Percentiles rank a stretch among this genome's conserved stretches.
Conservation (phyloP, 345 rosid genomes). For the Cardamine chenopodiifolia region DNA sequence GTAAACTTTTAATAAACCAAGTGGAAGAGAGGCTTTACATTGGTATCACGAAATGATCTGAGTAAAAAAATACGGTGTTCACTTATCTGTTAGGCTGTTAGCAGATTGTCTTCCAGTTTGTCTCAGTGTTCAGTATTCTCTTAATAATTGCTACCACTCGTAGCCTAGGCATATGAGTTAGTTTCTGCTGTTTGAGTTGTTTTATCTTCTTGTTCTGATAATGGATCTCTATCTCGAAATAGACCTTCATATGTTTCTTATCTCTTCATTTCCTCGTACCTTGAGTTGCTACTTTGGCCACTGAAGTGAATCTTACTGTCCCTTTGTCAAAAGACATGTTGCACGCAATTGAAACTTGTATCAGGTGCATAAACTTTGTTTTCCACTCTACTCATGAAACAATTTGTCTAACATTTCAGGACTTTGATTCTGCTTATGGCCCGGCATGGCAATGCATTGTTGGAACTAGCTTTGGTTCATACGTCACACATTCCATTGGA, state of each 20-base stretch:
- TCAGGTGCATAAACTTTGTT: background rate
- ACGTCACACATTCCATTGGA: constrained; percentile 87
- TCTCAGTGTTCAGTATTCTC: constrained; percentile 4
- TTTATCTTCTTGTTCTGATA: constrained; percentile 4
- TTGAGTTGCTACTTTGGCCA: background rate
- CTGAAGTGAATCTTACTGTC: background rate
- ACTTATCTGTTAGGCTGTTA: background rate
- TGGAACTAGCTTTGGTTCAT: constrained; percentile 94
- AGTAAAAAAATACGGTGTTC: no score
- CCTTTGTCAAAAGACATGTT: background rate
- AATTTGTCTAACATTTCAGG: constrained; percentile 49
- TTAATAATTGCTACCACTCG: constrained; percentile 2
- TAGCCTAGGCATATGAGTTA: background rate
- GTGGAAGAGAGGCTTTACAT: constrained; percentile 1
- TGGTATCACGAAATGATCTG: background rate
- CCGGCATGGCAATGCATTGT: constrained; percentile 99
- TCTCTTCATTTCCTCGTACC: background rate
- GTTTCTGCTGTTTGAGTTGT: constrained; percentile 13
- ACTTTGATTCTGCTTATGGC: constrained; percentile 79
- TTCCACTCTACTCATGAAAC: constrained; percentile 1
- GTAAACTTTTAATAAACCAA: constrained; percentile 7
- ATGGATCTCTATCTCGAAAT: background rate
- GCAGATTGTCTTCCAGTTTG: background rate
- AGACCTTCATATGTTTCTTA: constrained; percentile 5
- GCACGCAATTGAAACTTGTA: background rate